Evolutionary conservation across 176 grass and related monocot species (phyloP).

Genomic region (Avena sativa): DNA sequence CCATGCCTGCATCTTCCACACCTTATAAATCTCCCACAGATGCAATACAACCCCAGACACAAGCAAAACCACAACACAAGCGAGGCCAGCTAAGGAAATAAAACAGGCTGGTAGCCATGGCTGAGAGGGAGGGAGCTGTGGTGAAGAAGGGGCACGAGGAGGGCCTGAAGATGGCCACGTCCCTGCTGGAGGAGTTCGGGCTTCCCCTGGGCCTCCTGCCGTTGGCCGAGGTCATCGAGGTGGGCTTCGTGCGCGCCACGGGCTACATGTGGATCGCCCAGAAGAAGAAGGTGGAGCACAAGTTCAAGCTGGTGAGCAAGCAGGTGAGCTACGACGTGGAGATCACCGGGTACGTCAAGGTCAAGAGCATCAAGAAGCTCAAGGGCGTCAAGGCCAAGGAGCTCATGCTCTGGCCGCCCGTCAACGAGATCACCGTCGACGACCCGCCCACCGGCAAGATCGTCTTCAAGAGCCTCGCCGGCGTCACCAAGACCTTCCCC

Average conservation of each 20-base stretch:
- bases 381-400: conserved; percentile 88
- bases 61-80: background rate
- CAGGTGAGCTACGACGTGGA: conserved; percentile 67
- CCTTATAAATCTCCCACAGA: conserved; percentile 9
- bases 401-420: conserved; percentile 77
- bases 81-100: background rate
- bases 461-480: conserved; percentile 84
- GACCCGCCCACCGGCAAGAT: conserved; percentile 72
- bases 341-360: conserved; percentile 59
- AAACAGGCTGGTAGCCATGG: conserved; percentile 9
- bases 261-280: conserved; percentile 81
- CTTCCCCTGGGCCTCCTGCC: conserved; percentile 87
- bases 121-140: conserved; percentile 31
- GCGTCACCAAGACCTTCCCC: conserved; percentile 86
- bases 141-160: conserved; percentile 45
- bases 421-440: conserved; percentile 75
- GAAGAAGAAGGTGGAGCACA: conserved; percentile 68
- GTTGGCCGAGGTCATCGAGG: conserved; percentile 62
- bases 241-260: conserved; percentile 70
- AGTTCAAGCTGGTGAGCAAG: conserved; percentile 72
- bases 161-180: conserved; percentile 31
- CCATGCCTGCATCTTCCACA: conserved; percentile 9
- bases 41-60: background rate
- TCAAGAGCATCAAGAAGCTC: conserved; percentile 75
- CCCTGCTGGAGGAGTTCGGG: conserved; percentile 71